Percentiles rank a stretch among this genome's conserved stretches.
phyloP scores from a whole-genome alignment of 1,284 basidiomycete species.

The Amylostereum areolatum region DNA sequence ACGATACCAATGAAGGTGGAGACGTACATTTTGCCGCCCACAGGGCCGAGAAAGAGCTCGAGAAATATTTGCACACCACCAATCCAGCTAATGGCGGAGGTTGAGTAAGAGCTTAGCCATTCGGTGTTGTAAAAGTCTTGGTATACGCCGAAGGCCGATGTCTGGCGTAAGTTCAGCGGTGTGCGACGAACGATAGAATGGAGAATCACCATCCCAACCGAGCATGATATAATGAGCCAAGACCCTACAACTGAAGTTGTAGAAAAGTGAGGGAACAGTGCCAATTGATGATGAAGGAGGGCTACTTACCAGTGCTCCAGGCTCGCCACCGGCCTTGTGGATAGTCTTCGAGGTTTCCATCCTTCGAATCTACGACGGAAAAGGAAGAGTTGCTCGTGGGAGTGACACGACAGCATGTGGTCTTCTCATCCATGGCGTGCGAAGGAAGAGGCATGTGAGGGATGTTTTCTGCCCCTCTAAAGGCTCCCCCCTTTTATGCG shows the following conservation, averaged over 20 bases:
- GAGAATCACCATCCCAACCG: slow-evolving; percentile 4
- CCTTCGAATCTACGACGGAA: too few relatives aligned
- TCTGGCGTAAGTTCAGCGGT: background rate
- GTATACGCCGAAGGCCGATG: slow-evolving; percentile 14
- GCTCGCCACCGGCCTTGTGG: slow-evolving; percentile 4
- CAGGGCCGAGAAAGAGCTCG: slow-evolving; percentile 11
- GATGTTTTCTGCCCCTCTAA: too few relatives aligned
- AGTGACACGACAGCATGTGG: too few relatives aligned
- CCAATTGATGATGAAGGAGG: background rate
- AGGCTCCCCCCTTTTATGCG: too few relatives aligned
- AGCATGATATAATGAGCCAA: slow-evolving; percentile 5
- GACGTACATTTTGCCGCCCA: slow-evolving; percentile 15
- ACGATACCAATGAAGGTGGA: background rate
- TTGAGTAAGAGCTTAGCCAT: slow-evolving; percentile 11
- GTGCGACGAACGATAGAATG: background rate
- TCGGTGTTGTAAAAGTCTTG: slow-evolving; percentile 15
- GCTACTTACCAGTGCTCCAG: slow-evolving; percentile 3
- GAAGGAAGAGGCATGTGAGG: too few relatives aligned
- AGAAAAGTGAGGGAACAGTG: background rate
- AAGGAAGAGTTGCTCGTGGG: too few relatives aligned
- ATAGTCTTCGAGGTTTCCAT: background rate
- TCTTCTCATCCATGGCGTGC: too few relatives aligned
- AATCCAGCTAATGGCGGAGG: slow-evolving; percentile 19
- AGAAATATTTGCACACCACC: slow-evolving; percentile 17
- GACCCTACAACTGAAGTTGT: slow-evolving; percentile 1